Conservation (phyloP, 1,284 basidiomycete species). For the Cystobasidium sp. region DNA sequence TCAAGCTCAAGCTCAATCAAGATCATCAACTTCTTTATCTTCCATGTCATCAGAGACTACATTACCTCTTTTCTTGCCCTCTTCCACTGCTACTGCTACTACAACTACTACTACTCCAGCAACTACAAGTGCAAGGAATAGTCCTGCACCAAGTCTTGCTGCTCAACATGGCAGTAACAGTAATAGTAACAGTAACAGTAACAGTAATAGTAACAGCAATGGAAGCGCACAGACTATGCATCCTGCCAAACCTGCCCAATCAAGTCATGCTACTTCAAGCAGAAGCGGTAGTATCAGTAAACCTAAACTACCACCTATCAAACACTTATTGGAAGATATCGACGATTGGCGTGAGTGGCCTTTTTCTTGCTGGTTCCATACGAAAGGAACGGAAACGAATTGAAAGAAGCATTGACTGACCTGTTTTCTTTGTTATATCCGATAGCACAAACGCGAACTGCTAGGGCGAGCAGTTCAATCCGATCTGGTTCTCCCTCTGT, state of each 20-base stretch:
- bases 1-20: neutral
- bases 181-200: neutral
- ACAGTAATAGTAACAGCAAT: conserved; percentile 2
- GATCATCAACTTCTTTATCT: neutral
- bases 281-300: neutral
- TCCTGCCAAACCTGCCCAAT: too few relatives aligned
- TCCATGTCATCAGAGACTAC: conserved; percentile 7
- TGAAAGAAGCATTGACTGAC: neutral
- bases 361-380: neutral
- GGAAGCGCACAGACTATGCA: too few relatives aligned
- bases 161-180: neutral
- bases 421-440: neutral
- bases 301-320: conserved; percentile 20
- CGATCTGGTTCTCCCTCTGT: neutral
- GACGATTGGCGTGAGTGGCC: conserved; percentile 20
- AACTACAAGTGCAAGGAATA: neutral
- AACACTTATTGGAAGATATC: conserved; percentile 19
- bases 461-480: conserved; percentile 12
- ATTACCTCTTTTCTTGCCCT: neutral
- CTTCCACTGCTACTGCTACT: too few relatives aligned
- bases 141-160: neutral
- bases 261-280: neutral
- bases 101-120: neutral
- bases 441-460: conserved; percentile 3
- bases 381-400: neutral